Evolutionary conservation across 352 stramenopile genomes (phyloP).

Genomic region (Blastocystis sp.): DNA sequence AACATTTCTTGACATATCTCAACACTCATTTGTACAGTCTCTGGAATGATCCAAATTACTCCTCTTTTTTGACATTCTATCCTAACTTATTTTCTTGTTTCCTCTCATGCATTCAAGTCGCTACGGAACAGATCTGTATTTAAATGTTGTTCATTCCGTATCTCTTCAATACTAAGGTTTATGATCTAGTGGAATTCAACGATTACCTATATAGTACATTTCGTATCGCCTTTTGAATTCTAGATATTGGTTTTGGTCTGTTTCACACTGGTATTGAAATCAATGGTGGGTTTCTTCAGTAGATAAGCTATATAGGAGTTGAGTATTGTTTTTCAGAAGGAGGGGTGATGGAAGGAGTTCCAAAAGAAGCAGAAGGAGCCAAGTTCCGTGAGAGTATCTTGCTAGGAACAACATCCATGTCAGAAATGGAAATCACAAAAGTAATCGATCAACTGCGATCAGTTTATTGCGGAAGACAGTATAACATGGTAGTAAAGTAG

Average conservation of each 20-base stretch:
- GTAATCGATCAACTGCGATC: background rate
- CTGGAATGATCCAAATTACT: background rate
- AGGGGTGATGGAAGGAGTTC: background rate
- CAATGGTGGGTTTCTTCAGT: background rate
- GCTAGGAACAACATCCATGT: background rate
- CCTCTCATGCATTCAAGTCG: background rate
- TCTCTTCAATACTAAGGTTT: background rate
- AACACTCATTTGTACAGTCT: background rate
- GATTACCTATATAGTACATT: conserved; percentile 13
- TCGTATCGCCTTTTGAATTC: background rate
- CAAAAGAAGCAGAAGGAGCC: background rate
- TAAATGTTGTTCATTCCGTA: background rate
- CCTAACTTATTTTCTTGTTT: background rate
- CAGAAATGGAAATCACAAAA: background rate
- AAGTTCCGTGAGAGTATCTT: conserved; percentile 16
- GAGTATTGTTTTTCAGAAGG: conserved; percentile 16
- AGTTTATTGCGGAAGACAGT: background rate
- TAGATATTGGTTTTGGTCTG: conserved; percentile 38
- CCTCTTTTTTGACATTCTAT: background rate
- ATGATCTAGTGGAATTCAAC: conserved; percentile 37
- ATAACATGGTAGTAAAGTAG: conserved; percentile 38
- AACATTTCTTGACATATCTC: conserved; percentile 37
- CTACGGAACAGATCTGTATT: conserved; percentile 25
- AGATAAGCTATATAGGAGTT: background rate
- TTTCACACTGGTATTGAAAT: conserved; percentile 29